Evolutionary conservation across 768 basidiomycete species (phyloP).

Genomic region (Leccinum arenicola): DNA sequence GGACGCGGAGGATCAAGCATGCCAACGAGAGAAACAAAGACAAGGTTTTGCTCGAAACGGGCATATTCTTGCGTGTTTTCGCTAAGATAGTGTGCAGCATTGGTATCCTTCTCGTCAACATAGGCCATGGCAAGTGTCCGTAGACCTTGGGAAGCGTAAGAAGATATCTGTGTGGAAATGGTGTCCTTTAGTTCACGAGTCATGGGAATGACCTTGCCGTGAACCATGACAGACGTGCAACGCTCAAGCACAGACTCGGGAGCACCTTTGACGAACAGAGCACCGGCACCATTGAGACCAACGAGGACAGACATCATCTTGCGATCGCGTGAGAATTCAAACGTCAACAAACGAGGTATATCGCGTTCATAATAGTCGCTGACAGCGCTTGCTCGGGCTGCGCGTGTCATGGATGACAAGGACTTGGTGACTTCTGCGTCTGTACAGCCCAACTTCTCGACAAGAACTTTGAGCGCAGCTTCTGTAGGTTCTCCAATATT

Average conservation of each 20-base stretch:
- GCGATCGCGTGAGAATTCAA: slow-evolving; percentile 97
- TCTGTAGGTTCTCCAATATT: slow-evolving; percentile 97
- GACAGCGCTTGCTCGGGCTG: slow-evolving; percentile 74
- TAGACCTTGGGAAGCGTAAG: slow-evolving; percentile 80
- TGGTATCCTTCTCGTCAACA: slow-evolving; percentile 70
- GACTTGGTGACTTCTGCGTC: slow-evolving; percentile 57
- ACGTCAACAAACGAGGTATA: slow-evolving; percentile 83
- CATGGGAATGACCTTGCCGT: slow-evolving; percentile 63
- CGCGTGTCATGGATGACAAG: slow-evolving; percentile 52
- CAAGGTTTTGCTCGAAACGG: slow-evolving; percentile 87
- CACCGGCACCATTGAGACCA: slow-evolving; percentile 60
- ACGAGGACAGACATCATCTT: slow-evolving; percentile 99
- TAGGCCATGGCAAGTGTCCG: slow-evolving; percentile 92
- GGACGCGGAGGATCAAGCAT: slow-evolving; percentile 99
- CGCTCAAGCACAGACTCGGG: slow-evolving; percentile 93
- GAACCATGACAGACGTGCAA: slow-evolving; percentile 70
- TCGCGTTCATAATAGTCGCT: slow-evolving; percentile 77
- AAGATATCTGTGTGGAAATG: slow-evolving; percentile 62
- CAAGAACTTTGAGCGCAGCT: slow-evolving; percentile 92
- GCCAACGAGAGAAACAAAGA: slow-evolving; percentile 93
- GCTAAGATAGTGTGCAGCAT: slow-evolving; percentile 78
- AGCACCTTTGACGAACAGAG: slow-evolving; percentile 92
- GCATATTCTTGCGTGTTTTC: slow-evolving; percentile 79
- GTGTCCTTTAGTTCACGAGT: slow-evolving; percentile 54
- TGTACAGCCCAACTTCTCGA: slow-evolving; percentile 86